phyloP scores from a whole-genome alignment of 2,329 filamentous ascomycete genomes.

The Pyrenophora tritici-repentis region DNA sequence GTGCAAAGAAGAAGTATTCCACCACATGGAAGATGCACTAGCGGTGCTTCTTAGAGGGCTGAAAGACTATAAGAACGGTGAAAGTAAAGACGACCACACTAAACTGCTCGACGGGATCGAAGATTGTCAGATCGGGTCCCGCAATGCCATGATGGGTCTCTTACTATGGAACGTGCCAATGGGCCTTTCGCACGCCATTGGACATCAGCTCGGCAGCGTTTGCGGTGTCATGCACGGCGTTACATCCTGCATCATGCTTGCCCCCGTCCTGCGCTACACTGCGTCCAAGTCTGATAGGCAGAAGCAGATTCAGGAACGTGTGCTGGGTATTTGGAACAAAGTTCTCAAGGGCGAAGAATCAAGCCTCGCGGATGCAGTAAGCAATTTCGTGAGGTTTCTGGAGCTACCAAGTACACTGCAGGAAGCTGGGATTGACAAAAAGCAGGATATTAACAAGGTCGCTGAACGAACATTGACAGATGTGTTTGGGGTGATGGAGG shows the following conservation, averaged over 20 bases:
- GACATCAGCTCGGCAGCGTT: conserved; percentile 27
- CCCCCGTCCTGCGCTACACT: conserved; percentile 25
- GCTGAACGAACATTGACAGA: conserved; percentile 32
- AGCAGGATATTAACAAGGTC: conserved; percentile 24
- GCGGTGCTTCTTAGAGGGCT: conserved; percentile 23
- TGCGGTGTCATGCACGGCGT: conserved; percentile 30
- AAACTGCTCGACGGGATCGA: conserved; percentile 25
- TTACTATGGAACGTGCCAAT: conserved; percentile 23
- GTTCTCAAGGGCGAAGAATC: conserved; percentile 20
- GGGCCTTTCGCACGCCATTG: conserved; percentile 30
- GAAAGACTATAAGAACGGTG: conserved; percentile 25
- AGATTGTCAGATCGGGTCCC: conserved; percentile 27
- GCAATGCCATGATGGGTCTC: conserved; percentile 29
- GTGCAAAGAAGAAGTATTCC: conserved; percentile 19
- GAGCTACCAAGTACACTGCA: conserved; percentile 25
- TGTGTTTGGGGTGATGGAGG: conserved; percentile 14
- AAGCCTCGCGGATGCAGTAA: conserved; percentile 28
- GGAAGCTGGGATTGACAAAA: conserved; percentile 23
- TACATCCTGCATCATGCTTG: conserved; percentile 29
- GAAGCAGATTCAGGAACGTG: conserved; percentile 14
- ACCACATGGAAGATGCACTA: conserved; percentile 30
- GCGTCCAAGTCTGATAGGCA: conserved; percentile 16
- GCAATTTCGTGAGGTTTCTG: conserved; percentile 22
- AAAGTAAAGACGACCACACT: conserved; percentile 11
- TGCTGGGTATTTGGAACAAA: conserved; percentile 28